Conservation (phyloP, 2,329 filamentous ascomycete genomes). For the Penicillium nordicum region DNA sequence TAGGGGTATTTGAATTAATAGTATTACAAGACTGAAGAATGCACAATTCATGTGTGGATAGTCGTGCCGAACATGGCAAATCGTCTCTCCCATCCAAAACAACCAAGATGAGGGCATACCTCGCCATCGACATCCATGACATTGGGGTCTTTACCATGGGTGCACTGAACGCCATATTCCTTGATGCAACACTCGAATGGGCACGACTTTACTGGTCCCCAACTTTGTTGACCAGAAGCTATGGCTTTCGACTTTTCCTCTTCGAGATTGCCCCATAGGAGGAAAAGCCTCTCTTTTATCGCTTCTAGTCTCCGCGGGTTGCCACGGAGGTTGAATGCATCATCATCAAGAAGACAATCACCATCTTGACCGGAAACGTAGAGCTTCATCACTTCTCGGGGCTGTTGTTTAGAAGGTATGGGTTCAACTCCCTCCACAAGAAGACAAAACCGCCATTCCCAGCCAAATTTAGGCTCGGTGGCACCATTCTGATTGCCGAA, state of each 20-base stretch:
- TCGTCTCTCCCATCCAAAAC: conserved; percentile 57
- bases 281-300: conserved; percentile 68
- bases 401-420: conserved; percentile 31
- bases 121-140: conserved; percentile 36
- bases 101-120: conserved; percentile 40
- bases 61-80: conserved; percentile 65
- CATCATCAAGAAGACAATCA: conserved; percentile 54
- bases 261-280: conserved; percentile 82
- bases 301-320: conserved; percentile 48
- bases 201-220: conserved; percentile 42
- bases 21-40: not conserved
- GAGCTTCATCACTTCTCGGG: conserved; percentile 59
- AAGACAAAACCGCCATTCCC: conserved; percentile 84
- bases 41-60: conserved; percentile 40
- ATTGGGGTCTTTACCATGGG: conserved; percentile 36
- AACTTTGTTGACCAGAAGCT: conserved; percentile 13
- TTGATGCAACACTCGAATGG: conserved; percentile 69
- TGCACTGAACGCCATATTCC: conserved; percentile 61
- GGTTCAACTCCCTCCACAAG: conserved; percentile 66
- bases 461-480: conserved; percentile 36
- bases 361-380: conserved; percentile 62
- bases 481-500: conserved; percentile 15
- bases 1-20: conserved; percentile 2
- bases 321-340: conserved; percentile 56
- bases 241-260: conserved; percentile 56